phyloP scores from a whole-genome alignment of 352 stramenopile genomes.

The Phytophthora fragariaefolia region DNA sequence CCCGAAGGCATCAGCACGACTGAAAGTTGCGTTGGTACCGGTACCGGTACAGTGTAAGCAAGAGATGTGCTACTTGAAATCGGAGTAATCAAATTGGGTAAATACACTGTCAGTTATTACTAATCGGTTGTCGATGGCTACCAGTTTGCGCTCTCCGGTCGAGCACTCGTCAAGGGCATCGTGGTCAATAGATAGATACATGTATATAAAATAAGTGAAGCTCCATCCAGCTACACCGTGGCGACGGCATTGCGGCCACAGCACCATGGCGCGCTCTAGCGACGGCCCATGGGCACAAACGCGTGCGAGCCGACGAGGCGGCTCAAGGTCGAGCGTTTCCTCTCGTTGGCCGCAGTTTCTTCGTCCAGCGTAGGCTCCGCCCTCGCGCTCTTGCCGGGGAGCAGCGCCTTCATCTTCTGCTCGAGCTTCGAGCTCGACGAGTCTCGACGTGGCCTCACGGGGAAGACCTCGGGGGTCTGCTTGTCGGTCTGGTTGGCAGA shows the following conservation, averaged over 20 bases:
- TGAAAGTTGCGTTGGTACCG: no score
- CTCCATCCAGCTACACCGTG: no score
- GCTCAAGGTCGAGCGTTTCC: conserved; percentile 24
- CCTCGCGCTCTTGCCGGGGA: conserved; percentile 15
- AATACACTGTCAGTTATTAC: no score
- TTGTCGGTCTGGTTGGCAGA: conserved; percentile 4
- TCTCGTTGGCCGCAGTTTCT: conserved; percentile 12
- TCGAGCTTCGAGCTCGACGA: conserved; percentile 20
- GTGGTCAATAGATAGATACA: background rate
- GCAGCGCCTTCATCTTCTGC: conserved; percentile 30
- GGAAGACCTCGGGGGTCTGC: background rate
- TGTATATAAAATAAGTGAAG: conserved; percentile 1
- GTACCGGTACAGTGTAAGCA: no score
- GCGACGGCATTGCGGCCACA: no score
- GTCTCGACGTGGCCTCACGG: conserved; percentile 3
- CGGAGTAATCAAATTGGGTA: no score
- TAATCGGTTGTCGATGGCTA: no score
- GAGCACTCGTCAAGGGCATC: background rate
- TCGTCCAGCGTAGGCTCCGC: conserved; percentile 1
- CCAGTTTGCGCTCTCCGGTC: background rate
- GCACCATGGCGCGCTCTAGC: background rate
- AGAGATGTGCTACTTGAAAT: no score
- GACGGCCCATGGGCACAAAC: conserved; percentile 22
- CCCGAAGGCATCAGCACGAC: no score
- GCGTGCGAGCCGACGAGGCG: conserved; percentile 24